Conservation (phyloP, 2,329 filamentous ascomycete genomes). For the Aspergillus bombycis region DNA sequence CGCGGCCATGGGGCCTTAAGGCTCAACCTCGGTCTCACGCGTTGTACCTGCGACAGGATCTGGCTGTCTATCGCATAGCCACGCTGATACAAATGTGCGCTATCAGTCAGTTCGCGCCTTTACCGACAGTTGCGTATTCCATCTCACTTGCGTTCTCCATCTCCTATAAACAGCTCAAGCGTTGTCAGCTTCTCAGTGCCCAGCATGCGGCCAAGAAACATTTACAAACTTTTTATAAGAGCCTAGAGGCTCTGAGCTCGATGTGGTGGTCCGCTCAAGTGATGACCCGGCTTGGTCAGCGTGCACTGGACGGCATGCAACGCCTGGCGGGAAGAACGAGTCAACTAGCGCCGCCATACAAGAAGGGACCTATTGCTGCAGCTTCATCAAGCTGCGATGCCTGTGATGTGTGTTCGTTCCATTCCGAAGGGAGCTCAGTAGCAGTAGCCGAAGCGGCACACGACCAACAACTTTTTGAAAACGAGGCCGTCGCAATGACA, state of each 20-base stretch:
- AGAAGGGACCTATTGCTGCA: background rate
- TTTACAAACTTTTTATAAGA: slow-evolving; percentile 15
- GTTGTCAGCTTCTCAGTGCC: slow-evolving; percentile 16
- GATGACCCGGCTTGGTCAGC: slow-evolving; percentile 18
- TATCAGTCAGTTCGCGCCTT: slow-evolving; percentile 8
- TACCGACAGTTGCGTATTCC: slow-evolving; percentile 21
- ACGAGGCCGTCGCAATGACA: background rate
- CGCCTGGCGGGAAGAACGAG: slow-evolving; percentile 3
- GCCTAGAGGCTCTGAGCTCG: slow-evolving; percentile 11
- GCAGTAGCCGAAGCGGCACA: background rate
- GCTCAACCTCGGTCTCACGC: slow-evolving; percentile 10
- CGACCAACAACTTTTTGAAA: slow-evolving; percentile 3
- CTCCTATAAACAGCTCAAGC: slow-evolving; percentile 20
- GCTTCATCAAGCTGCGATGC: background rate
- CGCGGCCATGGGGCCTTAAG: slow-evolving; percentile 17
- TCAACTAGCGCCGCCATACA: background rate
- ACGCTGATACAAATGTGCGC: slow-evolving; percentile 10
- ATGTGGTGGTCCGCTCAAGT: slow-evolving; percentile 22
- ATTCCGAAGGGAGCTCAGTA: background rate
- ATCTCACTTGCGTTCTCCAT: slow-evolving; percentile 21
- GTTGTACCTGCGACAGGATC: slow-evolving; percentile 13
- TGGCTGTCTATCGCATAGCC: slow-evolving; percentile 9
- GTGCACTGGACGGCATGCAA: slow-evolving; percentile 16
- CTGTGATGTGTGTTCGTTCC: background rate
- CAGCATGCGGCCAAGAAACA: slow-evolving; percentile 14